Evolutionary conservation across 2,329 filamentous ascomycete genomes (phyloP).

Genomic region (Plenodomus lindquistii): DNA sequence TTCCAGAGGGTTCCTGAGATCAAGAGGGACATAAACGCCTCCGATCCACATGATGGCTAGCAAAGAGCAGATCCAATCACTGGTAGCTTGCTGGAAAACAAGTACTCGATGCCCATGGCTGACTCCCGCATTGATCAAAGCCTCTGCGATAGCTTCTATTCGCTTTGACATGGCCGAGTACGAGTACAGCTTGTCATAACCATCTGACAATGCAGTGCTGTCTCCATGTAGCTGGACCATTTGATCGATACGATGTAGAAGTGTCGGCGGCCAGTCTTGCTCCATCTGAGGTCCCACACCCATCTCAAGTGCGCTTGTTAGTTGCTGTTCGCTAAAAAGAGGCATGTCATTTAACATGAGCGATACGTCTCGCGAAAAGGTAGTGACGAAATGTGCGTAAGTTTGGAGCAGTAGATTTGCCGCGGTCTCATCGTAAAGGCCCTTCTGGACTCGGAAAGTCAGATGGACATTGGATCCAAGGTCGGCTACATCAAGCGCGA

Average conservation of each 20-base stretch:
- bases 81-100: constrained; percentile 47
- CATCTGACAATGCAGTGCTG: constrained; percentile 1
- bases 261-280: constrained; percentile 40
- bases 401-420: neutral
- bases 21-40: constrained; percentile 45
- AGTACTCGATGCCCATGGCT: constrained; percentile 28
- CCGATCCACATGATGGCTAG: constrained; percentile 50
- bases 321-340: no score
- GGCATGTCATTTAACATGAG: no score
- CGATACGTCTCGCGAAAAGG: no score
- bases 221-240: constrained; percentile 17
- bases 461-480: neutral
- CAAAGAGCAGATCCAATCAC: constrained; percentile 45
- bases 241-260: constrained; percentile 44
- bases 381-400: no score
- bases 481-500: constrained; percentile 13
- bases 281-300: constrained; percentile 15
- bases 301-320: neutral
- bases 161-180: neutral
- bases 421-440: neutral
- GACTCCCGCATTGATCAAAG: neutral
- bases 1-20: constrained; percentile 33
- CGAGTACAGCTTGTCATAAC: neutral
- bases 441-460: neutral
- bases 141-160: neutral